Percentiles rank a stretch among this genome's conserved stretches.
phyloP scores from a whole-genome alignment of 305 asterid species.

The Solanum hybrid region DNA sequence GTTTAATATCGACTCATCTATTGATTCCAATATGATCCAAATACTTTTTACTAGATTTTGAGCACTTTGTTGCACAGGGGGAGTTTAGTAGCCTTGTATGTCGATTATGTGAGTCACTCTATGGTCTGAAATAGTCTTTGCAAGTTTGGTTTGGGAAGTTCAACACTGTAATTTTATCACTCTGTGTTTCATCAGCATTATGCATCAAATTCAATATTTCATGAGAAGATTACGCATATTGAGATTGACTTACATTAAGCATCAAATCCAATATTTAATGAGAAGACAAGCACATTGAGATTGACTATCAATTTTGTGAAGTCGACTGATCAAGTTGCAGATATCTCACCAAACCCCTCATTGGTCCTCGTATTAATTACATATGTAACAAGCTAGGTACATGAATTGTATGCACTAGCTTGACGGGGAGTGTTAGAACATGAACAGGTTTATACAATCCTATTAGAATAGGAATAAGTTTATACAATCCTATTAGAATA shows the following conservation, averaged over 20 bases:
- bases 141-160: not conserved
- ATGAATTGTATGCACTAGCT: not conserved
- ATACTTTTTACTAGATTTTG: not conserved
- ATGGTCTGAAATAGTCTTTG: not conserved
- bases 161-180: not conserved
- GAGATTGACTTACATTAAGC: not conserved
- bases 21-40: not conserved
- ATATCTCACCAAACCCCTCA: not conserved
- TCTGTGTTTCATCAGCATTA: not conserved
- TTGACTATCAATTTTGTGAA: not conserved
- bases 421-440: not conserved
- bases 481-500: not conserved
- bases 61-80: not conserved
- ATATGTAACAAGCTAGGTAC: not conserved
- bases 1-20: not conserved
- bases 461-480: not conserved
- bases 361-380: not conserved
- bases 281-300: not conserved
- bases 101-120: not conserved
- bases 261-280: not conserved
- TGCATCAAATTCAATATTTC: not conserved
- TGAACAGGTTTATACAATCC: not conserved
- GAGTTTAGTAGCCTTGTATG: not conserved
- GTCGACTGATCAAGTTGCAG: not conserved
- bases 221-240: not conserved